Conservation (phyloP, 768 basidiomycete species). For the Aureoboletus auriporus region DNA sequence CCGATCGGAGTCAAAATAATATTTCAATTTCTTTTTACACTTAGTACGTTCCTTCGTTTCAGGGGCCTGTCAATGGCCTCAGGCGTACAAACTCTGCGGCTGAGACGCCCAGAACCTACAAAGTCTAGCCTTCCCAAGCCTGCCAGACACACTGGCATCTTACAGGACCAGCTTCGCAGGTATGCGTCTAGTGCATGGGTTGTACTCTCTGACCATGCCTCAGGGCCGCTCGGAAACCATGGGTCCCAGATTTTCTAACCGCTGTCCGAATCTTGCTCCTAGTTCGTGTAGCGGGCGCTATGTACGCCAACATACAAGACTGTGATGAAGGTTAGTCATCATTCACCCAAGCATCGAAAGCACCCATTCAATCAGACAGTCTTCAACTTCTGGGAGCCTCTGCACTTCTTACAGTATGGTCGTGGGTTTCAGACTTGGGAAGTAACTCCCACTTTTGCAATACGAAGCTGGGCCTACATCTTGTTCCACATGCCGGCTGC, state of each 20-base stretch:
- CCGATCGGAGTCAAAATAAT: no score
- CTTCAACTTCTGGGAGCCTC: slow-evolving; percentile 98
- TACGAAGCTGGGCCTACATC: slow-evolving; percentile 94
- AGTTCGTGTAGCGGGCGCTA: slow-evolving; percentile 76
- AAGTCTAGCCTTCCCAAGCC: slow-evolving; percentile 26
- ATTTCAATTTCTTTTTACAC: no score
- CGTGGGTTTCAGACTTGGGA: slow-evolving; percentile 99
- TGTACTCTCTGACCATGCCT: slow-evolving; percentile 6
- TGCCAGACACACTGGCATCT: slow-evolving; percentile 58
- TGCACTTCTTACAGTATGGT: slow-evolving; percentile 86
- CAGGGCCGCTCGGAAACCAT: slow-evolving; percentile 73
- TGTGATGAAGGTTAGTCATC: slow-evolving; percentile 84
- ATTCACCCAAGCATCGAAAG: neutral
- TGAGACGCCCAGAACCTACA: slow-evolving; percentile 41
- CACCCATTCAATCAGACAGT: slow-evolving; percentile 45
- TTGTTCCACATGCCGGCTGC: slow-evolving; percentile 72
- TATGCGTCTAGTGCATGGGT: slow-evolving; percentile 21
- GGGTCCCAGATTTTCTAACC: slow-evolving; percentile 78
- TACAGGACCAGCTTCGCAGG: slow-evolving; percentile 81
- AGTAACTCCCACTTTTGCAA: slow-evolving; percentile 83
- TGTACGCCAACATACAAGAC: slow-evolving; percentile 94
- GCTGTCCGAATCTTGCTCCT: slow-evolving; percentile 84
- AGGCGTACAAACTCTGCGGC: slow-evolving; percentile 47
- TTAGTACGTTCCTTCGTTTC: no score
- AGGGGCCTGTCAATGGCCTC: slow-evolving; percentile 31